Percentiles rank a stretch among this genome's conserved stretches.
Conservation (phyloP, 345 rosid genomes). For the Gossypium raimondii region DNA sequence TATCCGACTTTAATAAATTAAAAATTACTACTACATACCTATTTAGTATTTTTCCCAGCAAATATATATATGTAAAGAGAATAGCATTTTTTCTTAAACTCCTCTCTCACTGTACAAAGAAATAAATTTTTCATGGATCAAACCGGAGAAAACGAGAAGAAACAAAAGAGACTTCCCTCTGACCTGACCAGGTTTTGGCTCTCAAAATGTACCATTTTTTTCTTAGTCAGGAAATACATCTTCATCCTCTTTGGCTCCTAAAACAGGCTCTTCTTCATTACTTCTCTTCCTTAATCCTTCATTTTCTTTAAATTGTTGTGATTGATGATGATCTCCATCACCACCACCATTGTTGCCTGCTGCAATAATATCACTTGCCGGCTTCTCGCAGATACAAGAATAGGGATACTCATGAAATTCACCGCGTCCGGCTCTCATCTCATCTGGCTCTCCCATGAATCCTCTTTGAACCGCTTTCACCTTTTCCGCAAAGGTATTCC, state of each 20-base stretch:
- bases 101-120: constrained; percentile 23
- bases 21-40: neutral
- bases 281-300: constrained; percentile 20
- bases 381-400: constrained; percentile 74
- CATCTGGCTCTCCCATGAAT: constrained; percentile 97
- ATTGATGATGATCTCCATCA: neutral
- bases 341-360: constrained; percentile 20
- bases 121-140: neutral
- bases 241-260: constrained; percentile 29
- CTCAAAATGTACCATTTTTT: neutral
- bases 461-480: constrained; percentile 85
- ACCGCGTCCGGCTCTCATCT: constrained; percentile 75
- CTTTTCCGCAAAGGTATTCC: constrained; percentile 72
- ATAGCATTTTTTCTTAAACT: constrained; percentile 19
- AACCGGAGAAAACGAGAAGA: neutral
- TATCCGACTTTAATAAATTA: neutral
- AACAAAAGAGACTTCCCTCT: neutral
- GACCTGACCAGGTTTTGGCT: neutral
- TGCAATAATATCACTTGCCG: constrained; percentile 27
- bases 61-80: constrained; percentile 21
- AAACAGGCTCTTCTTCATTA: constrained; percentile 16
- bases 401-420: constrained; percentile 87
- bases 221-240: neutral
- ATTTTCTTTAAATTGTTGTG: constrained; percentile 19
- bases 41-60: neutral